phyloP scores from a whole-genome alignment of 495 filamentous ascomycete genomes.

The Tuber indicum region DNA sequence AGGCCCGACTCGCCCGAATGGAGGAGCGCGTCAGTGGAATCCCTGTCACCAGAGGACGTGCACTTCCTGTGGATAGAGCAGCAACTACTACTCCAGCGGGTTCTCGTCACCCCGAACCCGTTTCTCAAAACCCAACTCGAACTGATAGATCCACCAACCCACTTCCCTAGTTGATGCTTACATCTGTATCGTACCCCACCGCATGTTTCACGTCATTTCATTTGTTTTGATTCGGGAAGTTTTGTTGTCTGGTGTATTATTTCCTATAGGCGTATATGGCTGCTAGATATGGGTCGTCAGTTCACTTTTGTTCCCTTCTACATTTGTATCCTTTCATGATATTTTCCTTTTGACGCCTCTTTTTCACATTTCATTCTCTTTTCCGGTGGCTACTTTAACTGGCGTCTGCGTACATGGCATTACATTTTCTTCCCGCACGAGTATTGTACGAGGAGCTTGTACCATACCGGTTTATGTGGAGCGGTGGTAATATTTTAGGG shows the following conservation, averaged over 20 bases:
- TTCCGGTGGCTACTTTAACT: neutral
- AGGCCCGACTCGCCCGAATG: conserved; percentile 52
- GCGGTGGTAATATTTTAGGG: neutral
- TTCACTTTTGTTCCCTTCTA: neutral
- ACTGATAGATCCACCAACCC: neutral
- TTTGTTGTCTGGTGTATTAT: neutral
- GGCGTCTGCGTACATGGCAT: neutral
- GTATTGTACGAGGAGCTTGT: neutral
- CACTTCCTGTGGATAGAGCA: neutral
- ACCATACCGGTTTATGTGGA: neutral
- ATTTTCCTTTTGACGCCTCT: neutral
- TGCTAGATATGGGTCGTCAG: conserved; percentile 1
- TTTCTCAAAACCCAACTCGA: neutral
- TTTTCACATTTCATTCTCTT: neutral
- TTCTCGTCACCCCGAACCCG: neutral
- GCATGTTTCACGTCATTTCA: neutral
- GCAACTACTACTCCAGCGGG: neutral
- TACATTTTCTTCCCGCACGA: neutral
- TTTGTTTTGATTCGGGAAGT: neutral
- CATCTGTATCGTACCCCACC: neutral
- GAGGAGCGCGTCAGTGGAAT: conserved; percentile 43
- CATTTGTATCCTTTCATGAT: neutral
- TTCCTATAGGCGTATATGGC: neutral
- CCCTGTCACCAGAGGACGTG: neutral
- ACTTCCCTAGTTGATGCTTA: neutral